Conservation (phyloP, 768 basidiomycete species). For the Phanerodontia chrysosporium region DNA sequence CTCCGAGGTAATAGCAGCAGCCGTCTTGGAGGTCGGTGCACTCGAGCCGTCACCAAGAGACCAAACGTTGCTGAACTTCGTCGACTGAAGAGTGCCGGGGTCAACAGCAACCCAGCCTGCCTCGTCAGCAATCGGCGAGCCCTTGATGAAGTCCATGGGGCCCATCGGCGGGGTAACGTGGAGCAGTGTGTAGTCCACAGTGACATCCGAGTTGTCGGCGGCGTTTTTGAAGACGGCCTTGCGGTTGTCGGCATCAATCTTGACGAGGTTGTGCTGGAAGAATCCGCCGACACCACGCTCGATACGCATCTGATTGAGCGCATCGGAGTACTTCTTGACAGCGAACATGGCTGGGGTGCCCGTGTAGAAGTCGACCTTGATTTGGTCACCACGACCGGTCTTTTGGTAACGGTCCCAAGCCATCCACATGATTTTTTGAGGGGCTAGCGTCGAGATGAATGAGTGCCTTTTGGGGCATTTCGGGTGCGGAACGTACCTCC, state of each 20-base stretch:
- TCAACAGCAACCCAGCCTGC: slow-evolving; percentile 91
- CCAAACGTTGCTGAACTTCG: slow-evolving; percentile 85
- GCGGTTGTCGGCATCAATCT: slow-evolving; percentile 65
- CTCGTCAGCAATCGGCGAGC: slow-evolving; percentile 71
- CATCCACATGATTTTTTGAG: slow-evolving; percentile 97
- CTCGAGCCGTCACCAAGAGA: slow-evolving; percentile 90
- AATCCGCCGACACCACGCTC: slow-evolving; percentile 76
- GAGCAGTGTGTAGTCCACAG: slow-evolving; percentile 75
- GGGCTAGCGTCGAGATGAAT: slow-evolving; percentile 40
- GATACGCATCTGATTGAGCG: slow-evolving; percentile 70
- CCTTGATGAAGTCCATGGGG: slow-evolving; percentile 75
- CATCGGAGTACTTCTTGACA: slow-evolving; percentile 94
- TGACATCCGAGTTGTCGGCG: slow-evolving; percentile 58
- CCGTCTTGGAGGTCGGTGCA: slow-evolving; percentile 93
- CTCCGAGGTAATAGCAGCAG: slow-evolving; percentile 89
- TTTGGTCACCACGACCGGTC: slow-evolving; percentile 52
- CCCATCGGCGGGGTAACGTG: slow-evolving; percentile 94
- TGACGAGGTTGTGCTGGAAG: slow-evolving; percentile 80
- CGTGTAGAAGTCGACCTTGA: slow-evolving; percentile 76
- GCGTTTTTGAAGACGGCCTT: slow-evolving; percentile 82
- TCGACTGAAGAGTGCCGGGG: slow-evolving; percentile 74
- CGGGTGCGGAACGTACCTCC: slow-evolving; percentile 49
- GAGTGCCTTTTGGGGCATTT: slow-evolving; percentile 1
- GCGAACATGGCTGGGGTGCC: slow-evolving; percentile 96
- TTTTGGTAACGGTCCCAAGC: slow-evolving; percentile 77